Evolutionary conservation across 2,329 filamentous ascomycete species (phyloP), one percentile per base, ranked within the genome.

Genomic region (Paracamarosporium sp.): DNA sequence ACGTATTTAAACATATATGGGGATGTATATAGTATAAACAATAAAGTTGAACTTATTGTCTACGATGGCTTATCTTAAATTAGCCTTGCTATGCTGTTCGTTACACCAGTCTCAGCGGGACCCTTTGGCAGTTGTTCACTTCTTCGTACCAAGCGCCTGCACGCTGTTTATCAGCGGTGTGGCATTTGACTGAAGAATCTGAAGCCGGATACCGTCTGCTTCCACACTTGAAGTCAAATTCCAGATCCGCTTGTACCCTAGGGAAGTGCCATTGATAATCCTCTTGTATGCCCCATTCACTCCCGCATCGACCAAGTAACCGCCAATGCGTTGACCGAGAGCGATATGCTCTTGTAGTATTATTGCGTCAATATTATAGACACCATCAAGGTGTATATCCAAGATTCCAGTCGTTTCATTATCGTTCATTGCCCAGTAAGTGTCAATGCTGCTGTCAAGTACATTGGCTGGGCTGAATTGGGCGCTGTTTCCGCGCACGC

Each of bases 181-280:
- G 33, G 59, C 56, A 52, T 64, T 60, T 20, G 59, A 50, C 54
- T 64, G 61, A 24, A 54, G 57, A 25, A 64, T 57, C 5, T 59
- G 46, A 20, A 64, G 24, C 12, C 61, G 48, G 22, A 64, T 43
- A 13, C 43, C 20, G 30, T 28, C 48, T 8, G 59, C 53, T 24
- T 52, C 28, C 1, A 62, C 38, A 25, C 31, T 7, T 20, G 41
- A 38, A 17, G 27, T 56, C 15, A 62, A 28, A 25, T 27, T 53
- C 47, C 60, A 38, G n/a, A 64, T 59, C 6, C 60, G 36, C 46
- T 60, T 64, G 27, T 64, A 60, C n/a, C 62, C 62, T n/a, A 64
- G 35, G 4, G 59, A 62, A 13, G 62, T 60, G n/a, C 62, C 62
- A 13, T 44, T 62, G 28, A 64, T 57, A 25, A 60, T 22, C 40